A percentile compares a stretch with the other conserved stretches of the same genome.
Conservation (phyloP, 306 rosid species). For the Rosa persica region DNA sequence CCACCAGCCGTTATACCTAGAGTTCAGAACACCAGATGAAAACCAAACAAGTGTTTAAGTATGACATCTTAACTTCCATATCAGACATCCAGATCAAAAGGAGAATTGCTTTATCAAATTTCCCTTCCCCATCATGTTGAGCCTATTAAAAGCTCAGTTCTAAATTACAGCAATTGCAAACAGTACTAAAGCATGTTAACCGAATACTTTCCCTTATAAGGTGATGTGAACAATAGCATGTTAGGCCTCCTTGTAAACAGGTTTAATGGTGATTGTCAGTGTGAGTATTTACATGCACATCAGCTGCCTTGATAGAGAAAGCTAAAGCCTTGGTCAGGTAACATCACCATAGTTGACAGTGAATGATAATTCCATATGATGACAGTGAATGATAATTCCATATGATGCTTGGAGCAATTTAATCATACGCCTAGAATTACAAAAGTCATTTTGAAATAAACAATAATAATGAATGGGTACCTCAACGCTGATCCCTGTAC, state of each 20-base stretch:
- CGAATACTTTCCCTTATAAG: not conserved
- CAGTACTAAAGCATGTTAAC: not conserved
- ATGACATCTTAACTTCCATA: not conserved
- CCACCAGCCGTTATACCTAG: conserved; percentile 77
- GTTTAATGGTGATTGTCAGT: not conserved
- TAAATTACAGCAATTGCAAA: not conserved
- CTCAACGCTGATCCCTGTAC: conserved; percentile 77
- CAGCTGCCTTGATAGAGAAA: not conserved
- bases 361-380: not conserved
- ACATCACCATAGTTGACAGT: not conserved
- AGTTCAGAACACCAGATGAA: conserved; percentile 14
- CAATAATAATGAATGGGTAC: conserved; percentile 32
- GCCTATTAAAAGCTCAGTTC: not conserved
- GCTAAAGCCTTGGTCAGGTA: not conserved
- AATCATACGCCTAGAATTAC: not conserved
- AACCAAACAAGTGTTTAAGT: not conserved
- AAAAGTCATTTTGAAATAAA: not conserved
- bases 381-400: not conserved
- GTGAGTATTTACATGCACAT: not conserved
- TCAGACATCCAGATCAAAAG: not conserved
- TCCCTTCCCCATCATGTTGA: not conserved
- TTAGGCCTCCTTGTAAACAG: not conserved
- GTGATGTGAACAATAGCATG: not conserved
- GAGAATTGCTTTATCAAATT: not conserved
- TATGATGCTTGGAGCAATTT: not conserved